Conservation (phyloP, 1,284 basidiomycete genomes). For the Puccinia coronata region DNA sequence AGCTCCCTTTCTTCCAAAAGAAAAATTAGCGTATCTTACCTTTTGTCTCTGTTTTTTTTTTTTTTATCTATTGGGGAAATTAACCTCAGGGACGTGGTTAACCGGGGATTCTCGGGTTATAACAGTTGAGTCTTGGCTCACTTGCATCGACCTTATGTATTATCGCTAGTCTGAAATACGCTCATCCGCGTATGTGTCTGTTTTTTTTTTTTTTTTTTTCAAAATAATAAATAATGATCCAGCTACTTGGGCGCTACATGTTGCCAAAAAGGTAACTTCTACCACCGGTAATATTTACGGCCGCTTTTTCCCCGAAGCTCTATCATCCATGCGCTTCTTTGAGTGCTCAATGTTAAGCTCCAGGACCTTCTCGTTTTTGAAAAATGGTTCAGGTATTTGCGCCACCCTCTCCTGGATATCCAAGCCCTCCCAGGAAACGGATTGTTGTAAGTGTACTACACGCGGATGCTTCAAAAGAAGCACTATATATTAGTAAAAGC, state of each 20-base stretch:
- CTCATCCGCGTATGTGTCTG: not conserved
- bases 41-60: not conserved
- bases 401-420: not conserved
- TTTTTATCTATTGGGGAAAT: not conserved
- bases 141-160: not conserved
- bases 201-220: not conserved
- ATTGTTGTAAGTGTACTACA: constrained; percentile 34
- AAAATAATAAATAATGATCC: not conserved
- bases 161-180: not conserved
- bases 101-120: constrained; percentile 46
- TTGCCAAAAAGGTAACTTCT: constrained; percentile 36
- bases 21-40: no score
- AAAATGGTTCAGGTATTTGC: constrained; percentile 22
- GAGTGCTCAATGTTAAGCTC: not conserved
- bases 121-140: constrained; percentile 34
- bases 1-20: no score
- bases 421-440: constrained; percentile 24
- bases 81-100: constrained; percentile 48
- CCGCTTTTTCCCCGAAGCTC: no score
- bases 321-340: not conserved
- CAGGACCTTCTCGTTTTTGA: not conserved
- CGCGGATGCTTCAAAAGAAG: not conserved
- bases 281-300: not conserved
- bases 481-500: not conserved
- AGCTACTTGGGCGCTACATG: constrained; percentile 43